phyloP scores from a whole-genome alignment of 441 rosid genomes.

The Gossypium gossypioides region DNA sequence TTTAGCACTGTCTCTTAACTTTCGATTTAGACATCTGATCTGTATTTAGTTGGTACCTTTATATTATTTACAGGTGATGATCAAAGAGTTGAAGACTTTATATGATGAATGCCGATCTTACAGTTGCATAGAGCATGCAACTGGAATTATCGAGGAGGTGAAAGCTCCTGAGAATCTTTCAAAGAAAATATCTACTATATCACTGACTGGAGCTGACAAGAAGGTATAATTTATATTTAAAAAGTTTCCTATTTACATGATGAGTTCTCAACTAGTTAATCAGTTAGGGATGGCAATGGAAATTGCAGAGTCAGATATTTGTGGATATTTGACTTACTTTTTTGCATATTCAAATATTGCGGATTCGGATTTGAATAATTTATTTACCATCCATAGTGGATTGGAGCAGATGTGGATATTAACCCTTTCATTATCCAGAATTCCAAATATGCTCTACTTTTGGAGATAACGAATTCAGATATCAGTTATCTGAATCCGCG shows the following conservation, averaged over 20 bases:
- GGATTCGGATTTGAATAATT: too few relatives aligned
- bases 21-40: not conserved
- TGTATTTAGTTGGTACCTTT: not conserved
- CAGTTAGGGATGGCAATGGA: too few relatives aligned
- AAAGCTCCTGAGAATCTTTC: constrained; percentile 75
- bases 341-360: too few relatives aligned
- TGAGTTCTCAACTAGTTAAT: not conserved
- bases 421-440: too few relatives aligned
- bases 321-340: too few relatives aligned
- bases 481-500: too few relatives aligned
- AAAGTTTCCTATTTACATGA: not conserved
- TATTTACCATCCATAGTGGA: too few relatives aligned
- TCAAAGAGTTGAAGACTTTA: constrained; percentile 54
- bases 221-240: constrained; percentile 39
- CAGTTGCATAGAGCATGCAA: constrained; percentile 88
- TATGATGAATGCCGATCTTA: constrained; percentile 66
- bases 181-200: constrained; percentile 59
- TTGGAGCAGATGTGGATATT: too few relatives aligned
- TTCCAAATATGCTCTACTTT: too few relatives aligned
- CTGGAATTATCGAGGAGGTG: constrained; percentile 65
- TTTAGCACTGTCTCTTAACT: not conserved
- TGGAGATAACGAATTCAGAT: too few relatives aligned
- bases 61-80: constrained; percentile 33
- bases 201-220: constrained; percentile 47
- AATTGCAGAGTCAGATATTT: too few relatives aligned